These are phyloP conservation scores for Helianthus tuberosus DNA, from an alignment of 129 eudicot species.

Conservation along the genomic window DNA sequence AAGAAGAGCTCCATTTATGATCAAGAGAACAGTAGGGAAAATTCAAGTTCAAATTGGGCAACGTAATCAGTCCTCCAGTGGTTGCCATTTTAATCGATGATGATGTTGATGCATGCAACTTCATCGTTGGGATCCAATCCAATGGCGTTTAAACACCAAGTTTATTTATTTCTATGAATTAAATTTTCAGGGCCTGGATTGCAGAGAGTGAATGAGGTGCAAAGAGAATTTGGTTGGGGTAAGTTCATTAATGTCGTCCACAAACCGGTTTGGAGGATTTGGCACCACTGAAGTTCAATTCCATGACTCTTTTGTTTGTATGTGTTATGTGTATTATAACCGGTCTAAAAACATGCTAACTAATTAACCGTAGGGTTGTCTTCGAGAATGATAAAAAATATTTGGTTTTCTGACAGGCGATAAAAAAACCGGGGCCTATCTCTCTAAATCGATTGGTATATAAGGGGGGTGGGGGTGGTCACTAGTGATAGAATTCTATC, in stretches of 20 bases:
- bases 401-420: no score
- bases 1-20: constrained; percentile 26
- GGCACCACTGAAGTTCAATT: constrained; percentile 51
- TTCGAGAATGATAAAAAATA: no score
- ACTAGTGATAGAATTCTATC: no score
- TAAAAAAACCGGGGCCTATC: no score
- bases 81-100: constrained; percentile 47
- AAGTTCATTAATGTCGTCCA: constrained; percentile 54
- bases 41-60: constrained; percentile 35
- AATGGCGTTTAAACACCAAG: constrained; percentile 21
- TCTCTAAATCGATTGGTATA: no score
- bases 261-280: constrained; percentile 47
- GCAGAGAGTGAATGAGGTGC: constrained; percentile 15
- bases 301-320: constrained; percentile 28
- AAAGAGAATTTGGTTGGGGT: constrained; percentile 17
- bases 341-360: no score
- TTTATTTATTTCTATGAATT: background rate
- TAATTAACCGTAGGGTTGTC: no score
- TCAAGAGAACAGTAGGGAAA: constrained; percentile 50
- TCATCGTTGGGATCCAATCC: constrained; percentile 11
- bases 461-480: no score
- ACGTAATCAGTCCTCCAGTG: constrained; percentile 49
- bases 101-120: constrained; percentile 22
- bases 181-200: constrained; percentile 14
- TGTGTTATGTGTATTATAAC: background rate